A percentile compares a stretch with the other conserved stretches of the same genome.
These are phyloP conservation scores for Fusarium sp. DNA, from an alignment of 2,329 filamentous ascomycete genomes.

Conservation along the genomic window DNA sequence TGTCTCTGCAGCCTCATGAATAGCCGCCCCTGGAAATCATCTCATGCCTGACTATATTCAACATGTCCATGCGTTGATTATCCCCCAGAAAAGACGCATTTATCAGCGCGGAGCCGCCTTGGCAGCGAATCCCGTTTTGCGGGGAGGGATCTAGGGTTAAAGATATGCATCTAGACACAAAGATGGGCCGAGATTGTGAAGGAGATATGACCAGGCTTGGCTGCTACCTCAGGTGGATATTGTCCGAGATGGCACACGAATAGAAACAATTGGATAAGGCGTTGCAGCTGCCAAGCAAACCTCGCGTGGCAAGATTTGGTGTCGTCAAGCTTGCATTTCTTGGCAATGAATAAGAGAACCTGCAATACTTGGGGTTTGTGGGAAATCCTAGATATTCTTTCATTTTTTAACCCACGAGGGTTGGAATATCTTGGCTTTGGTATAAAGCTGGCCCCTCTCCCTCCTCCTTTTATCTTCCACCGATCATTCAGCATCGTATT, in stretches of 20 bases:
- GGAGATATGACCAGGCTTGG: conserved; percentile 5
- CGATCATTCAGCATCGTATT: conserved; percentile 6
- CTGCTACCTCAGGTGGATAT: conserved; percentile 1
- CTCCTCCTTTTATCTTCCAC: background rate
- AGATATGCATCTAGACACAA: conserved; percentile 6
- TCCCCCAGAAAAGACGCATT: background rate
- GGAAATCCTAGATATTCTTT: background rate
- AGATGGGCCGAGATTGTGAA: conserved; percentile 9
- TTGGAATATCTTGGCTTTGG: conserved; percentile 21
- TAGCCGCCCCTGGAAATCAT: conserved; percentile 17
- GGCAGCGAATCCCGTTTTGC: conserved; percentile 1
- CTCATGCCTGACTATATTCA: background rate
- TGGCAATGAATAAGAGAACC: conserved; percentile 19
- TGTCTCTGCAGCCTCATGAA: conserved; percentile 5
- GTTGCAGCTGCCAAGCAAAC: conserved; percentile 17
- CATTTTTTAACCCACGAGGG: conserved; percentile 10
- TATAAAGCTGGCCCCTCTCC: conserved; percentile 11
- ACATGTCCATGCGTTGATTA: background rate
- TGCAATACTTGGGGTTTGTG: conserved; percentile 3
- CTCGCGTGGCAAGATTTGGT: conserved; percentile 22
- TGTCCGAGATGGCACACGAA: background rate
- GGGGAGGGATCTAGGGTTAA: background rate
- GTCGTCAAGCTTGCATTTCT: conserved; percentile 16
- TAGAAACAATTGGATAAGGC: background rate
- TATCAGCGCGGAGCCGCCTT: conserved; percentile 8